Conservation (phyloP, 257 asterid species). For the Knoxia roxburghii region DNA sequence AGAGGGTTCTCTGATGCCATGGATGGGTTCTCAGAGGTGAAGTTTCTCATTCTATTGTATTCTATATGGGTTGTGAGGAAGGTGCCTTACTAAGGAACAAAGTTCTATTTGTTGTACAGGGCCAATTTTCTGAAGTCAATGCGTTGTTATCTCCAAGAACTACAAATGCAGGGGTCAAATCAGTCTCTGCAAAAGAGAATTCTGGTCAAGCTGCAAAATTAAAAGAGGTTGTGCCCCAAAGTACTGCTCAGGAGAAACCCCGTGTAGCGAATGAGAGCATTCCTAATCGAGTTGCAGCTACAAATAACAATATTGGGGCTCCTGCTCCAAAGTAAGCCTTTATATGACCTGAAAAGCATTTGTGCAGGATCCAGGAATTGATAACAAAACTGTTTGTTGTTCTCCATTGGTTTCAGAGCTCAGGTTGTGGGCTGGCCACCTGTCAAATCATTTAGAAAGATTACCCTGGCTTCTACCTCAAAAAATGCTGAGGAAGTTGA, state of each 20-base stretch:
- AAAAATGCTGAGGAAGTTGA: conserved; percentile 57
- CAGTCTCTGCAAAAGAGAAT: conserved; percentile 26
- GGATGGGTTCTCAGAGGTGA: conserved; percentile 52
- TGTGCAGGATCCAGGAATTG: conserved; percentile 8
- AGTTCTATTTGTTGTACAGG: conserved; percentile 26
- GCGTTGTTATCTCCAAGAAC: conserved; percentile 19
- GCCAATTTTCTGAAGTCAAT: conserved; percentile 29
- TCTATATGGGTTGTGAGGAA: neutral
- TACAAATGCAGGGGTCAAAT: conserved; percentile 15
- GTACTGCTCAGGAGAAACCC: conserved; percentile 29
- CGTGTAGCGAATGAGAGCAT: conserved; percentile 19
- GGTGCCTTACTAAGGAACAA: conserved; percentile 12
- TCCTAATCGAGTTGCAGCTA: conserved; percentile 16
- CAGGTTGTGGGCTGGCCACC: conserved; percentile 90
- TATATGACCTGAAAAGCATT: neutral
- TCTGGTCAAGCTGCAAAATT: conserved; percentile 27
- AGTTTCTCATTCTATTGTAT: conserved; percentile 1
- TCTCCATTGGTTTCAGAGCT: conserved; percentile 39
- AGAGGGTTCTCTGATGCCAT: conserved; percentile 70
- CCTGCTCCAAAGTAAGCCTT: conserved; percentile 56
- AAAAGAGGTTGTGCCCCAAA: conserved; percentile 28
- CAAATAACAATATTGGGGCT: conserved; percentile 26
- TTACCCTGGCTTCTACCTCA: conserved; percentile 39
- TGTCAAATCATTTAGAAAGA: conserved; percentile 54
- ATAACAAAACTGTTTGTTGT: conserved; percentile 5